Evolutionary conservation across 2,329 filamentous ascomycete genomes (phyloP).

Genomic region (Cytospora chrysosperma): DNA sequence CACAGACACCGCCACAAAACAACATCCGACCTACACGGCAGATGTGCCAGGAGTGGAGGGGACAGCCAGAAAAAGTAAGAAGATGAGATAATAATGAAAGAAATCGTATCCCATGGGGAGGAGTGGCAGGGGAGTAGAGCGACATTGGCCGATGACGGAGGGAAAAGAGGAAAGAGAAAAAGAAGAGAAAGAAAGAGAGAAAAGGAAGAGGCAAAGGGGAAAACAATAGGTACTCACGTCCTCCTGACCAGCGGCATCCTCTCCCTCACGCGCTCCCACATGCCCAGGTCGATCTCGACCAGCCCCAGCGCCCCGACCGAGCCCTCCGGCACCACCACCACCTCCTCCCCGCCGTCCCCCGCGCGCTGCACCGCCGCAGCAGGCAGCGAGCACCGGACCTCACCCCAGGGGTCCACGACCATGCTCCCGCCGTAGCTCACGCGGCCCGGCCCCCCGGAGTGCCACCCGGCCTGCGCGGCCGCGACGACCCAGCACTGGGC

Average conservation of each 20-base stretch:
- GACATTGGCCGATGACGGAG: neutral
- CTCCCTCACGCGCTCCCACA: conserved; percentile 47
- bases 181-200: neutral
- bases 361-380: conserved; percentile 47
- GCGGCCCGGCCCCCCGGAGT: conserved; percentile 56
- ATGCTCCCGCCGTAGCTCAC: conserved; percentile 83
- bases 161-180: neutral
- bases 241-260: conserved; percentile 54
- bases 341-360: conserved; percentile 44
- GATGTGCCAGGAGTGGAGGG: neutral
- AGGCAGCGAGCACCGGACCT: conserved; percentile 62
- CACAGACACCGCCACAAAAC: neutral
- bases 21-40: neutral
- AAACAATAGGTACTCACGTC: conserved; percentile 42
- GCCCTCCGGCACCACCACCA: conserved; percentile 36
- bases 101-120: neutral
- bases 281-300: conserved; percentile 52
- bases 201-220: neutral
- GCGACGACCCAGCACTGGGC: conserved; percentile 85
- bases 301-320: conserved; percentile 51
- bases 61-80: neutral
- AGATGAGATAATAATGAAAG: no score
- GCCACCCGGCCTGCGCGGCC: conserved; percentile 68
- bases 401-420: conserved; percentile 85
- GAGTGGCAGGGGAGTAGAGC: neutral